Evolutionary conservation across 352 stramenopile species (phyloP), one percentile per base, ranked within the genome.

Genomic region (Phytophthora parvispora): DNA sequence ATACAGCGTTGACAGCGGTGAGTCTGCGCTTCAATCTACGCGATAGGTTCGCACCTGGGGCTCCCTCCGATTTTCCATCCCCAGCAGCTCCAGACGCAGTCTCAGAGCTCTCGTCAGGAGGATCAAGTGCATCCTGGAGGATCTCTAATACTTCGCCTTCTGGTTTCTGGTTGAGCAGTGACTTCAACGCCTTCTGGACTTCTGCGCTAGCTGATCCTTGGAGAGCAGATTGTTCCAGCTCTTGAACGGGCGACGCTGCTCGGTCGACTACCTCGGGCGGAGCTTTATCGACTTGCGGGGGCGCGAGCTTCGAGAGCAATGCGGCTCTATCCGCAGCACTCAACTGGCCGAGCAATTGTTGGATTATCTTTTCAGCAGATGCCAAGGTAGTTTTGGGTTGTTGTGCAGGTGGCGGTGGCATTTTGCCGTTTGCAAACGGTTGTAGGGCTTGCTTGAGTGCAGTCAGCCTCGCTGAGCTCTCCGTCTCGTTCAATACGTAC

Each of bases 1-100:
- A 64, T 16, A 91, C 76, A 34, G 85, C 83, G 25, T 75, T 60
- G 0, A 93, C 78, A 10, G 85, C 85, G 22, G 78, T 91, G 12
- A 91, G 42, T 45, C 83, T 90, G 42, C 82, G 71, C 18, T 74
- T 72, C 1, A 84, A 13, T 47, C 57, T 58, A 42, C 45, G n/a
- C 18, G 61, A 60, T n/a, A 80, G 29, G 31, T 53, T 67, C 6
- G 27, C n/a, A 3, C 32, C 10, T 22, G 58, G 43, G 1, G 25
- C 7, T 36, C 27, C 47, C 5, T 74, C 31, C 13, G 9, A 25
- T 6, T 60, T 48, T 7, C 9, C 24, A n/a, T 60, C 59, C n/a
- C n/a, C n/a, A n/a, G n/a, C n/a, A n/a, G n/a, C n/a, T n/a, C n/a
- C n/a, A n/a, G n/a, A n/a, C n/a, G n/a, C n/a, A n/a, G n/a, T n/a